A percentile compares a stretch with the other conserved stretches of the same genome.
phyloP scores from a whole-genome alignment of 1,284 basidiomycete species.

The Ganoderma resinaceum region DNA sequence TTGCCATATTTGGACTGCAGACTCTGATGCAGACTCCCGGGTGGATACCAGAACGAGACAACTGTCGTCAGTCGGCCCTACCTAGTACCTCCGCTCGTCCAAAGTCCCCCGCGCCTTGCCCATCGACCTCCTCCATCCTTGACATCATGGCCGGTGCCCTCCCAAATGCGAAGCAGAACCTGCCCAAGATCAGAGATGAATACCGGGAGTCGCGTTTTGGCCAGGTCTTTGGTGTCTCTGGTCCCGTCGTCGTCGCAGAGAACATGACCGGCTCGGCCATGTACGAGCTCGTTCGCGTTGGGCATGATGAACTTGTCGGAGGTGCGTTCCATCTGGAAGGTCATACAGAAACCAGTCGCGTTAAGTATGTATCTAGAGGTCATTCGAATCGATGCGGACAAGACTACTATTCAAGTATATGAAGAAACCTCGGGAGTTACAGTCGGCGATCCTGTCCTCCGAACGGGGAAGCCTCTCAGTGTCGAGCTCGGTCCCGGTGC shows the following conservation, averaged over 20 bases:
- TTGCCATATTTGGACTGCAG: conserved; percentile 25
- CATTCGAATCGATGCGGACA: conserved; percentile 95
- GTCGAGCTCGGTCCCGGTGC: conserved; percentile 97
- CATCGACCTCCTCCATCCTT: conserved; percentile 26
- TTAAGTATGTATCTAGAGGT: conserved; percentile 70
- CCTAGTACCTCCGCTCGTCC: no score
- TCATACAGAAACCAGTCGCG: background rate
- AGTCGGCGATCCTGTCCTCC: conserved; percentile 96
- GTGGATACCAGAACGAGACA: conserved; percentile 15
- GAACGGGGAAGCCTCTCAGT: conserved; percentile 96
- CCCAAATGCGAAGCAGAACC: conserved; percentile 87
- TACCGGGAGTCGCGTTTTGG: conserved; percentile 90
- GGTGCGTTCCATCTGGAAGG: conserved; percentile 55
- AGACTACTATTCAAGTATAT: conserved; percentile 99
- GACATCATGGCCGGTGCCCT: conserved; percentile 87
- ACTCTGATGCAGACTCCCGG: conserved; percentile 25
- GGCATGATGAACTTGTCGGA: conserved; percentile 96
- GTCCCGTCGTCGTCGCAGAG: conserved; percentile 96
- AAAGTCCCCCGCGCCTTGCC: conserved; percentile 15
- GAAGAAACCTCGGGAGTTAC: conserved; percentile 98
- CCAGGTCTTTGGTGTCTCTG: conserved; percentile 93
- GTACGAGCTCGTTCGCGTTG: conserved; percentile 97
- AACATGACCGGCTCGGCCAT: conserved; percentile 96
- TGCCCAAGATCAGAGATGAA: conserved; percentile 89
- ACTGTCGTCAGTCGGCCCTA: conserved; percentile 31